A percentile compares a stretch with the other conserved stretches of the same genome.
phyloP scores from a whole-genome alignment of 495 filamentous ascomycete species.

The Xylaria cubensis region DNA sequence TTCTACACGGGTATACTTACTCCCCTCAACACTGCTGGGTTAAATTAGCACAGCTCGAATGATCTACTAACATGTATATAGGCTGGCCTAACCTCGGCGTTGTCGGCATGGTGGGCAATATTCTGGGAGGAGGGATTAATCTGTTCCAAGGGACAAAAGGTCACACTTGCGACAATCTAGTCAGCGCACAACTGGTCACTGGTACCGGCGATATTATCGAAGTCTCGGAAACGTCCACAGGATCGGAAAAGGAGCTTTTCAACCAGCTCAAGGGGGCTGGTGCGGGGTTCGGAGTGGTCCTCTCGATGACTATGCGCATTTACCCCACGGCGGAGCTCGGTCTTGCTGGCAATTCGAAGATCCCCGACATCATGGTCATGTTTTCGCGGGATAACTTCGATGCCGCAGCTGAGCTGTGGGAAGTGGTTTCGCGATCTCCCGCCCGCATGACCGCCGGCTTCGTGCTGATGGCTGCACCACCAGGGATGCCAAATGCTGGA shows the following conservation, averaged over 20 bases:
- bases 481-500: conserved; percentile 16
- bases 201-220: conserved; percentile 36
- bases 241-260: conserved; percentile 42
- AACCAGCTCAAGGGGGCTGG: conserved; percentile 47
- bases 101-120: conserved; percentile 44
- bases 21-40: not conserved
- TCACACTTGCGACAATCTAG: conserved; percentile 46
- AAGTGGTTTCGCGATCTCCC: not conserved
- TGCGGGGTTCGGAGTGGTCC: conserved; percentile 53
- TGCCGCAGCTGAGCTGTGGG: conserved; percentile 22
- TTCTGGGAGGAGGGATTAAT: conserved; percentile 46
- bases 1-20: conserved; percentile 26
- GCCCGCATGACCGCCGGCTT: conserved; percentile 15
- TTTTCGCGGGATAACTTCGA: conserved; percentile 23
- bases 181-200: conserved; percentile 42
- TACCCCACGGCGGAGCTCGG: conserved; percentile 42
- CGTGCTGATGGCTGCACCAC: conserved; percentile 24
- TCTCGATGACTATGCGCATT: conserved; percentile 59
- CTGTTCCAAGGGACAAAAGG: conserved; percentile 40
- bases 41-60: not conserved
- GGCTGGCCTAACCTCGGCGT: conserved; percentile 24
- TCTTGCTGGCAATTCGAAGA: conserved; percentile 14
- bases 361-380: conserved; percentile 23
- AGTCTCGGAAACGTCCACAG: conserved; percentile 34
- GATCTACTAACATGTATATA: not conserved